Base-by-base conservation (phyloP, 2,329 filamentous ascomycete genomes). In the Fusarium camptoceras region DNA sequence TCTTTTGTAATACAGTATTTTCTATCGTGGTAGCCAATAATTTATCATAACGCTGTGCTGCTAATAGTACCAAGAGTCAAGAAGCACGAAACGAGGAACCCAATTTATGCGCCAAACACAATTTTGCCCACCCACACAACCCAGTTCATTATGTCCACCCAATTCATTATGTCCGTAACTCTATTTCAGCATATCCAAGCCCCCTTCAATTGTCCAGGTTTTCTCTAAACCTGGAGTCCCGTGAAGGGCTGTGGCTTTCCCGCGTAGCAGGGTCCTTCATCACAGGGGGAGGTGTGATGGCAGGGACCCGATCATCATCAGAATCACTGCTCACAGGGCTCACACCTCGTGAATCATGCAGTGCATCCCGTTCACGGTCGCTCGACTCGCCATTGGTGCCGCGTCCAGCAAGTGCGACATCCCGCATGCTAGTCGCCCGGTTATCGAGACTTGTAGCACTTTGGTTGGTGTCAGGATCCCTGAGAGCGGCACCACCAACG, bases 221-320 rank as follows among this genome's bases (percentile, higher is more conserved):
- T 78, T 91, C 89, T 49, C 81, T 81, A 70, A 91, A 91, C 70
- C 82, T 86, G 41, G 88, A 88, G 66, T 87, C 86, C 55, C 88
- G 80, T 7, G 79, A 83, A 1, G 87, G 87, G 75, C 87, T 89
- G 54, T 81, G 82, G 48, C 83, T 83, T 49, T 81, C 79, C n/a
- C 78, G 76, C 22, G 68, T 69, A 0, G 72, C 74, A 18, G 76
- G 71, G 15, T 81, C 80, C 34, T 70, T 73, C 10, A 84, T 77
- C 3, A 74, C 77, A 15, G 75, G 75, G 2, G 83, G 84, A 11
- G 83, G 79, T 25, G 79, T 79, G 15, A 84, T 77, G 22, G 72
- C 71, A 9, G 62, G 39, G 20, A 66, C 72, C 3, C 60, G 69
- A 30, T 63, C 53, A 15, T 68, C 48, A 34, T 68, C 34, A 22